Evolutionary conservation across 1,139 yeast species (phyloP), one percentile per base, ranked within the genome.

Genomic region (Sugiyamaella grinbergsii): DNA sequence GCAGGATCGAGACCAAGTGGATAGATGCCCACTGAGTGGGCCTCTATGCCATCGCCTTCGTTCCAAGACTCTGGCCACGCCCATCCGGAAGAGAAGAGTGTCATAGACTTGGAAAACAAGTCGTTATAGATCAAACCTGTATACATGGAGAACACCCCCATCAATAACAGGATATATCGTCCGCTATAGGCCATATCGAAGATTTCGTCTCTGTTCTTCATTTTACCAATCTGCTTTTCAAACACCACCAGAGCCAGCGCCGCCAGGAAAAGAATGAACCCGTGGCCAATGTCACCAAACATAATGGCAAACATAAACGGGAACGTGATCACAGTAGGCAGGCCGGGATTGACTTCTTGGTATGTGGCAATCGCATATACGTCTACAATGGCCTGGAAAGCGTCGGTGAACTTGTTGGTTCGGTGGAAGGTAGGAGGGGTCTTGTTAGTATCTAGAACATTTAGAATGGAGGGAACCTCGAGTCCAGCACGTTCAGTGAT

Each of bases 281-380:
- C 98, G 68, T 93, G 99, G 3, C 99, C 99, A 55, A 91, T 71
- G 72, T 93, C 99, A 70, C 98, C 99, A 76, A 93, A 93, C 99
- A 93, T 93, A 61, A 94, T 87, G 32, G 98, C 97, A 74, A 93
- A 93, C 96, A 93, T 89, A 70, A 94, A 93, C 11, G 99, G 99
- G 73, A 93, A 93, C 0, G 99, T 93, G 31, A 93, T 86, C 43
- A 91, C 80, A 0, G 99, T 88, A 3, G 98, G 95, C 58, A 93
- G 76, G 50, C 96, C 98, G 1, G 98, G 97, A 64, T 93, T 93
- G 32, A 93, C 94, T 69, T 93, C 99, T 65, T 88, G 90, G 70
- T 93, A 91, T 8, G 95, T 82, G 11, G 96, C 95, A 49, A 91
- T 78, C 60, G 98, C 98, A 65, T 93, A 93, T 5, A 96, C 96